Conservation (phyloP, 2,329 filamentous ascomycete species). For the Fusarium nanum region DNA sequence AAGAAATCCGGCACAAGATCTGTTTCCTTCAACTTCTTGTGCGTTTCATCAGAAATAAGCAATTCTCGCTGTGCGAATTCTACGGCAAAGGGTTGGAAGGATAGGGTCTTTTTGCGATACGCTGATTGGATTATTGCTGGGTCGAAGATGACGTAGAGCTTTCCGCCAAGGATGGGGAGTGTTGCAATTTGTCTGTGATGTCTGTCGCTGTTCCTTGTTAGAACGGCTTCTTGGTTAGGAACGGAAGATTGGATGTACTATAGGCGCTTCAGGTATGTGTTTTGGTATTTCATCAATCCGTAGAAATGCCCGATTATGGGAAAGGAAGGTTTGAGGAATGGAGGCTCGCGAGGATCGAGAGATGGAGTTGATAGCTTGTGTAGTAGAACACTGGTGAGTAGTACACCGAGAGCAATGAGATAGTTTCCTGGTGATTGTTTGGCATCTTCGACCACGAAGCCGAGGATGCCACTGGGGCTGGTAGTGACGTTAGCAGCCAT, state of each 20-base stretch:
- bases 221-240: too few species aligned
- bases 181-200: slow-evolving; percentile 54
- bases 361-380: slow-evolving; percentile 17
- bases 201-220: slow-evolving; percentile 4
- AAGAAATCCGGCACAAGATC: slow-evolving; percentile 52
- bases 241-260: slow-evolving; percentile 38
- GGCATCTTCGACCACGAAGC: slow-evolving; percentile 2
- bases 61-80: slow-evolving; percentile 54
- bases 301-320: slow-evolving; percentile 56
- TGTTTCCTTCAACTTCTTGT: slow-evolving; percentile 32
- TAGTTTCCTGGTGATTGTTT: slow-evolving; percentile 22
- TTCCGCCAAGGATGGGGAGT: slow-evolving; percentile 56
- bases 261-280: slow-evolving; percentile 25
- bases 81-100: slow-evolving; percentile 57
- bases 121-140: slow-evolving; percentile 55
- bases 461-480: neutral
- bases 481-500: neutral
- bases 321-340: slow-evolving; percentile 17
- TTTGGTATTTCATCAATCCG: slow-evolving; percentile 47
- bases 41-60: slow-evolving; percentile 48
- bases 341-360: slow-evolving; percentile 21
- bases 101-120: slow-evolving; percentile 56
- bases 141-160: slow-evolving; percentile 59
- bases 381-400: neutral
- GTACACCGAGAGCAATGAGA: neutral